Conservation (phyloP, 352 stramenopile genomes). For the Blastocystis sp. region DNA sequence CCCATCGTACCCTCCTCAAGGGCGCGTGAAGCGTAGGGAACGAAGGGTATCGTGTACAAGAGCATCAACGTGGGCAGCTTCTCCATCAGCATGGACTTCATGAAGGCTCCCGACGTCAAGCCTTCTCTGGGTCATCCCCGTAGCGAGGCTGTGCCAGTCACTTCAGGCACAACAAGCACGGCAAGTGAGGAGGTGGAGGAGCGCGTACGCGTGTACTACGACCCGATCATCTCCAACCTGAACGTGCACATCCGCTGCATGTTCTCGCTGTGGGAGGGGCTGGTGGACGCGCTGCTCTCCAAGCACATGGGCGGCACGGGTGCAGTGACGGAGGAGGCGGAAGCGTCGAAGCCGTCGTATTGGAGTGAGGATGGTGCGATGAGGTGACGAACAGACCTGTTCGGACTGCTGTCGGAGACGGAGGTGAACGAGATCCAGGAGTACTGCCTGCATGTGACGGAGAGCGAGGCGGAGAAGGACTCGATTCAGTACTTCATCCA, state of each 20-base stretch:
- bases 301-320: background rate
- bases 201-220: constrained; percentile 41
- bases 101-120: background rate
- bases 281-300: background rate
- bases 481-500: constrained; percentile 11
- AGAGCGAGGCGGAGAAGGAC: background rate
- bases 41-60: constrained; percentile 57
- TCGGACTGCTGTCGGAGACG: constrained; percentile 34
- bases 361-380: constrained; percentile 13
- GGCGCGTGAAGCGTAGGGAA: background rate
- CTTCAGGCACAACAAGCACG: background rate
- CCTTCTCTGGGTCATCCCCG: background rate
- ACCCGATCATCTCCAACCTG: constrained; percentile 36
- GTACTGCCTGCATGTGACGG: constrained; percentile 10
- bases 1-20: background rate
- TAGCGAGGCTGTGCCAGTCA: too few relatives aligned
- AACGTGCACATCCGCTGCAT: constrained; percentile 45
- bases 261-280: constrained; percentile 57
- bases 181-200: constrained; percentile 6
- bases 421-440: constrained; percentile 62
- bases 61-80: constrained; percentile 59
- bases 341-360: background rate
- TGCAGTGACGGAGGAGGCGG: background rate
- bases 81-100: constrained; percentile 37
- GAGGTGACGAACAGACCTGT: constrained; percentile 4